Base-by-base conservation (phyloP, 2,329 filamentous ascomycete species). In the Fusarium floridanum region DNA sequence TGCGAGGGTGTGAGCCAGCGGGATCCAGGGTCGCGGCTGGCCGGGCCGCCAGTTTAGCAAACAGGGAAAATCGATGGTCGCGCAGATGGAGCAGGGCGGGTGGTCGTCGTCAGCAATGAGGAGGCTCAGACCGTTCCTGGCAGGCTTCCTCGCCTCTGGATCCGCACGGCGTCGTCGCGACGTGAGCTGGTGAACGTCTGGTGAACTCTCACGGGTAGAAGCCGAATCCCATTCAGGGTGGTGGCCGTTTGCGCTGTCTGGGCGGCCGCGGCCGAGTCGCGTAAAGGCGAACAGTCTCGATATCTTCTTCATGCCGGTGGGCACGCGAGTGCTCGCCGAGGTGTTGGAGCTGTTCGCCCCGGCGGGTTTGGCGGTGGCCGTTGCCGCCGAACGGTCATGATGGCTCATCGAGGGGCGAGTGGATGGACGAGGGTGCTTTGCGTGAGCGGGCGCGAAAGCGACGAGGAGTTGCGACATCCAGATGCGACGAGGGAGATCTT, bases 1-100 rank as follows among this genome's bases (percentile, higher is more conserved):
- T 22, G 75, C 74, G 24, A 81, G 75, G 16, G 78, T 79, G 57
- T 84, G 83, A 10, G 82, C 78, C 43, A 84, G 75, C 8, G 79
- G 76, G 29, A 84, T 80, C 83, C 83, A 84, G 6, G 82, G 81
- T 62, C 82, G 74, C 17, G 81, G 72, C 68, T 82, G 78, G 24
- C 82, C 82, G 4, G 79, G 80, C 37, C 78, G 76, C 83, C 83
- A 84, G 66, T 82, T 80, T 61, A 84, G 74, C 37, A 83, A 71
- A 32, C 70, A 76, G 29, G 81, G 79, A 67, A 85, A 84, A 65
- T 83, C 82, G 48, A 82, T 82, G 57, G 77, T 80, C 11, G 77
- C 75, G 71, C 83, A 85, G 4, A 76, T 74, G 16, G 78, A 73
- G 65, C 83, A 84, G 11, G 78, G 74, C 39, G 70, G 75, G n/a